Percentiles rank a stretch among this genome's conserved stretches.
Conservation (phyloP, 306 rosid species). For the Erythrophleum fordii region DNA sequence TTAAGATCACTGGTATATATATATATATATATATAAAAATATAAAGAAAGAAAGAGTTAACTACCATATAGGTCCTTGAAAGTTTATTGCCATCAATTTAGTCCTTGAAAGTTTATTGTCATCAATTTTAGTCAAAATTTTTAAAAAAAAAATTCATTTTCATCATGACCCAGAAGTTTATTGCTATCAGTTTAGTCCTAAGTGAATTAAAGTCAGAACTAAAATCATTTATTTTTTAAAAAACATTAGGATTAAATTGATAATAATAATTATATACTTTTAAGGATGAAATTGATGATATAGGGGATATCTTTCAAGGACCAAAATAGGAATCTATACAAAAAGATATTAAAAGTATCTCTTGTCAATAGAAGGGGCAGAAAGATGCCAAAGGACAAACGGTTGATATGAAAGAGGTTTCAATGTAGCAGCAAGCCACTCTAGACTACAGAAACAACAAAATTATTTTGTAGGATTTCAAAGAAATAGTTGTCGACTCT, state of each 20-base stretch:
- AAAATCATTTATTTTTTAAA: not conserved
- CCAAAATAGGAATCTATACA: not conserved
- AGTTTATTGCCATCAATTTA: not conserved
- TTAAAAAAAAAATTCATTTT: not conserved
- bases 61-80: not conserved
- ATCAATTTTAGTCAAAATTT: not conserved
- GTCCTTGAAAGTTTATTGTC: not conserved
- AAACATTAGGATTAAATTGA: not conserved
- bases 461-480: constrained; percentile 22
- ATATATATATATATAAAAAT: not conserved
- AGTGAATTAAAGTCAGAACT: not conserved
- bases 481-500: not conserved
- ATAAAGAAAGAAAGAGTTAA: not conserved
- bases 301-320: not conserved
- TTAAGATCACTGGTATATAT: not conserved
- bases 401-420: constrained; percentile 1
- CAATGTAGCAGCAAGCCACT: not conserved
- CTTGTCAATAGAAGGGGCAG: not conserved
- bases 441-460: not conserved
- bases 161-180: not conserved
- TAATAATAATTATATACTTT: not conserved
- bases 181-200: not conserved
- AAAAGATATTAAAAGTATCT: not conserved
- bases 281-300: not conserved
- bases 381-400: not conserved